Percentiles rank a stretch among this genome's conserved stretches.
phyloP scores from a whole-genome alignment of 331 rosid genomes.

The Malus hybrid region DNA sequence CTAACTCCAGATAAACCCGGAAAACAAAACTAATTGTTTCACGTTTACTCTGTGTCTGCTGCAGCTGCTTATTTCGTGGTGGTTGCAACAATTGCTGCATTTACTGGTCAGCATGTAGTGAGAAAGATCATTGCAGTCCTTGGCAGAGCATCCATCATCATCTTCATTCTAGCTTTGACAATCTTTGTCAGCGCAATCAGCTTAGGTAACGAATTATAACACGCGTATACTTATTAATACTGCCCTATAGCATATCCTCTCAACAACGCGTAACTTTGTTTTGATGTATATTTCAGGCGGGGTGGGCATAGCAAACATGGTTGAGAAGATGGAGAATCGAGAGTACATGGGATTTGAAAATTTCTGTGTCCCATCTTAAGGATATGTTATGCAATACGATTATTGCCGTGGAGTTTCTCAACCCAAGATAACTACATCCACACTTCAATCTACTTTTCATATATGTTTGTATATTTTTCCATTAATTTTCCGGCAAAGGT shows the following conservation, averaged over 20 bases:
- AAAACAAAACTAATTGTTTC: neutral
- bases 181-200: conserved; percentile 70
- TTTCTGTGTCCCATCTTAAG: conserved; percentile 37
- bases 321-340: conserved; percentile 54
- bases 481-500: conserved; percentile 19
- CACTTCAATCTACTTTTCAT: conserved; percentile 3
- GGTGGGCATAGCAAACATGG: conserved; percentile 66
- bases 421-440: conserved; percentile 11
- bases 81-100: conserved; percentile 65
- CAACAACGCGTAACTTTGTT: neutral
- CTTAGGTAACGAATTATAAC: conserved; percentile 33
- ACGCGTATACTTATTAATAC: neutral
- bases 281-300: conserved; percentile 39
- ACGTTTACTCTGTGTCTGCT: neutral
- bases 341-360: conserved; percentile 75
- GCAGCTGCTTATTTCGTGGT: conserved; percentile 61
- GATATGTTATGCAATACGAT: neutral
- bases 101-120: conserved; percentile 70
- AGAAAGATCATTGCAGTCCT: conserved; percentile 53
- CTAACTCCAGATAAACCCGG: neutral
- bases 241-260: neutral
- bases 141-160: conserved; percentile 62
- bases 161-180: conserved; percentile 64
- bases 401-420: conserved; percentile 5
- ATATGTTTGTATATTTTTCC: conserved; percentile 15